These are phyloP conservation scores for Schizochytrium sp. DNA, from an alignment of 108 stramenopile genomes.

Conservation along the genomic window DNA sequence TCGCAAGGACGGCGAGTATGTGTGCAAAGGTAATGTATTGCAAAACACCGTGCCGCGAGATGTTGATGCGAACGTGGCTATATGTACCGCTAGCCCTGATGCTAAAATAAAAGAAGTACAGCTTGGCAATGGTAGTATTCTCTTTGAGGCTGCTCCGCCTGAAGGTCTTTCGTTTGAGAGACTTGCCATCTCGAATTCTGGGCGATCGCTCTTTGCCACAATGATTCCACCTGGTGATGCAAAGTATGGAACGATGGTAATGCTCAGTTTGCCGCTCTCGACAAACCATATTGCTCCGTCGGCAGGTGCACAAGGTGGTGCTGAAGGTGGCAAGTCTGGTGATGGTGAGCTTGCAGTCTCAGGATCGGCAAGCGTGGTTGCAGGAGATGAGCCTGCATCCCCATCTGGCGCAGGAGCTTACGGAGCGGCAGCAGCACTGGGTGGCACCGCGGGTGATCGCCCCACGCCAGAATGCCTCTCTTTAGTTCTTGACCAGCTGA, in stretches of 20 bases:
- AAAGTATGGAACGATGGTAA: background rate
- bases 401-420: background rate
- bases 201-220: slow-evolving; percentile 3
- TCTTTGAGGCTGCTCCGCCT: slow-evolving; percentile 21
- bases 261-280: slow-evolving; percentile 1
- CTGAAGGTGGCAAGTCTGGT: background rate
- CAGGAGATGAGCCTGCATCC: background rate
- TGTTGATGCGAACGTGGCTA: slow-evolving; percentile 62
- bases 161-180: slow-evolving; percentile 69
- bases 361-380: no score
- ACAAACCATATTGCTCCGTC: background rate
- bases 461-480: slow-evolving; percentile 59
- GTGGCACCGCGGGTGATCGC: background rate
- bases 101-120: slow-evolving; percentile 72
- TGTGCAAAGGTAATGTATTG: slow-evolving; percentile 70
- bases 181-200: slow-evolving; percentile 67
- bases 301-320: background rate
- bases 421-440: no score
- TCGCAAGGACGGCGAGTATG: slow-evolving; percentile 75
- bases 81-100: slow-evolving; percentile 73
- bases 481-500: slow-evolving; percentile 70
- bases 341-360: background rate
- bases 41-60: slow-evolving; percentile 59
- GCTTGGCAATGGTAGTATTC: slow-evolving; percentile 50
- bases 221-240: slow-evolving; percentile 12